Percentiles rank a stretch among this genome's conserved stretches.
Evolutionary conservation across 2,329 filamentous ascomycete species (phyloP).

Genomic region (Botrytis hyacinthi): DNA sequence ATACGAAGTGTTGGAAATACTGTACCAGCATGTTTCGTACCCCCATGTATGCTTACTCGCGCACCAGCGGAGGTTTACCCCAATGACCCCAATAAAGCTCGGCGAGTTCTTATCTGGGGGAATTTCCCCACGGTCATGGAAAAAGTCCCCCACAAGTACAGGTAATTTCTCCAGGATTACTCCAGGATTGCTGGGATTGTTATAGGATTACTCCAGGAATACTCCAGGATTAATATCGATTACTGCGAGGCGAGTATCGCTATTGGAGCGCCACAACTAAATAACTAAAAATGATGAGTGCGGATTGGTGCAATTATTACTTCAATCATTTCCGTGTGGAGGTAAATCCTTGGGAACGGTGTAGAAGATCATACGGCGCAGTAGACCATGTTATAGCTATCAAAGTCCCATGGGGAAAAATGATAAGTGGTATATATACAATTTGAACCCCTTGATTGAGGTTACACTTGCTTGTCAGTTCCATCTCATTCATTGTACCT

Average conservation of each 20-base stretch:
- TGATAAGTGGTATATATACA: background rate
- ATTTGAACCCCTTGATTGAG: background rate
- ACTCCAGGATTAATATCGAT: background rate
- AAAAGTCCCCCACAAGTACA: background rate
- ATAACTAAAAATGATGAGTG: background rate
- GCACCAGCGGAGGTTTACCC: slow-evolving; percentile 8
- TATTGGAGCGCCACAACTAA: slow-evolving; percentile 5
- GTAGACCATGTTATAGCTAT: slow-evolving; percentile 1
- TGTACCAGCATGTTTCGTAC: background rate
- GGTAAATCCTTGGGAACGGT: background rate
- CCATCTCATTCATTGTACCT: background rate
- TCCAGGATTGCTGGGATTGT: background rate
- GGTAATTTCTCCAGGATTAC: slow-evolving; percentile 15
- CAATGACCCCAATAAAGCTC: background rate
- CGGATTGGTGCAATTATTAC: slow-evolving; percentile 20
- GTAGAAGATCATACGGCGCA: background rate
- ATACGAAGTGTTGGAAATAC: background rate
- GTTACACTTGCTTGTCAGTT: background rate
- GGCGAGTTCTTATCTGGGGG: slow-evolving; percentile 12
- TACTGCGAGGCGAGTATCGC: background rate
- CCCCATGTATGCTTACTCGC: background rate
- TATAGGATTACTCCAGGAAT: background rate
- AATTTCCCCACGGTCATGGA: slow-evolving; percentile 8
- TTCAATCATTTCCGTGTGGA: slow-evolving; percentile 16
- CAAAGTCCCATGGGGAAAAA: background rate